Conservation (phyloP, 306 rosid species). For the Carpinus viminea region DNA sequence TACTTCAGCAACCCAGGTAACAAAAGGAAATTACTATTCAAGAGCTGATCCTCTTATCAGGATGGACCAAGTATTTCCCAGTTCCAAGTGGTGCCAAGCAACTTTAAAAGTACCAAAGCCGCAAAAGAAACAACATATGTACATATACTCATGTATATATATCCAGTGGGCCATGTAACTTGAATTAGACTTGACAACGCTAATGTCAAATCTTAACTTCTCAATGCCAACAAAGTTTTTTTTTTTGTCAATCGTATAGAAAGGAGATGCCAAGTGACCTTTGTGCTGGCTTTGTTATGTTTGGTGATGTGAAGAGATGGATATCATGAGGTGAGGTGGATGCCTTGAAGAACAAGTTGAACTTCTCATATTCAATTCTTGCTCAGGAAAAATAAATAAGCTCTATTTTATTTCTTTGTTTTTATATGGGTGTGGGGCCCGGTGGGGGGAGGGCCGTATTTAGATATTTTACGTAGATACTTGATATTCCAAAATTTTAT, state of each 20-base stretch:
- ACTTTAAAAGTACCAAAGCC: not conserved
- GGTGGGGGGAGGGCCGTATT: no score
- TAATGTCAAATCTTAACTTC: not conserved
- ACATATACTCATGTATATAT: no score
- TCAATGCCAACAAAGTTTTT: no score
- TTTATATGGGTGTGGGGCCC: no score
- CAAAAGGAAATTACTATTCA: not conserved
- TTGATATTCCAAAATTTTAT: slow-evolving; percentile 19
- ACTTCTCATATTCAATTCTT: no score
- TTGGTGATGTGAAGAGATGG: not conserved
- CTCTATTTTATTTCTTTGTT: no score
- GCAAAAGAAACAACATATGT: no score
- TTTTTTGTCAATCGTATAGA: not conserved
- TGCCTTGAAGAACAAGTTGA: no score
- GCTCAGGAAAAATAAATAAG: no score
- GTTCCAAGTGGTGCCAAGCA: not conserved
- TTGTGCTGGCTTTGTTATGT: not conserved
- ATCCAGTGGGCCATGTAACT: not conserved
- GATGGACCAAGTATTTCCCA: no score
- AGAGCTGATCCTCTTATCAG: not conserved
- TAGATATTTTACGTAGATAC: not conserved
- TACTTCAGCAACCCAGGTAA: not conserved
- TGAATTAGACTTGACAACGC: not conserved
- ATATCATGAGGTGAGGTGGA: slow-evolving; percentile 6
- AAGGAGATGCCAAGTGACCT: slow-evolving; percentile 4